Percentiles rank a stretch among this genome's conserved stretches.
Evolutionary conservation across 1,284 basidiomycete genomes (phyloP).

Genomic region (Ganoderma sinense): DNA sequence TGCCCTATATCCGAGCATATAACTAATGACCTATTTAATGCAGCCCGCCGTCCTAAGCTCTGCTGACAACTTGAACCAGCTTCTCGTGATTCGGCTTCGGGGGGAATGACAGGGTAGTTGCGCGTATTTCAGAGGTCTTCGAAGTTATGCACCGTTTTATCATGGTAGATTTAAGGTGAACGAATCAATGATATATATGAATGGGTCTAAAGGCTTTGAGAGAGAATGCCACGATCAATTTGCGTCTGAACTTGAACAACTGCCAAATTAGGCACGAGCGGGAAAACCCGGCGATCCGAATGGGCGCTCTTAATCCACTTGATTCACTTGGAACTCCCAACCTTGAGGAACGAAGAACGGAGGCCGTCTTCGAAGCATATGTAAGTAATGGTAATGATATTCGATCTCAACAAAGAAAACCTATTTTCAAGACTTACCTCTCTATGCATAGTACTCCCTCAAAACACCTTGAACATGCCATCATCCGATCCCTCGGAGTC

Average conservation of each 20-base stretch:
- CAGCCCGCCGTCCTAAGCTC: background rate
- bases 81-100: background rate
- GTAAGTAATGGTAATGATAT: background rate
- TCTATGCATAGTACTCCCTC: background rate
- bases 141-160: background rate
- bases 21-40: background rate
- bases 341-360: background rate
- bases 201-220: too few species aligned
- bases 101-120: background rate
- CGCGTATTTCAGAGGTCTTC: background rate
- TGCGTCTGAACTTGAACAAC: background rate
- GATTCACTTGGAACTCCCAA: too few species aligned
- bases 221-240: background rate
- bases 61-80: background rate
- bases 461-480: slow-evolving; percentile 8
- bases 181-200: too few species aligned
- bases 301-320: background rate
- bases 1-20: background rate
- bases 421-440: background rate
- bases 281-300: background rate
- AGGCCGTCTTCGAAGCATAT: background rate
- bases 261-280: background rate
- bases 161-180: too few species aligned
- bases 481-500: background rate
- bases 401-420: background rate